A percentile compares a stretch with the other conserved stretches of the same genome.
Evolutionary conservation across 257 asterid species (phyloP).

Genomic region (Solanum raphanifolium): DNA sequence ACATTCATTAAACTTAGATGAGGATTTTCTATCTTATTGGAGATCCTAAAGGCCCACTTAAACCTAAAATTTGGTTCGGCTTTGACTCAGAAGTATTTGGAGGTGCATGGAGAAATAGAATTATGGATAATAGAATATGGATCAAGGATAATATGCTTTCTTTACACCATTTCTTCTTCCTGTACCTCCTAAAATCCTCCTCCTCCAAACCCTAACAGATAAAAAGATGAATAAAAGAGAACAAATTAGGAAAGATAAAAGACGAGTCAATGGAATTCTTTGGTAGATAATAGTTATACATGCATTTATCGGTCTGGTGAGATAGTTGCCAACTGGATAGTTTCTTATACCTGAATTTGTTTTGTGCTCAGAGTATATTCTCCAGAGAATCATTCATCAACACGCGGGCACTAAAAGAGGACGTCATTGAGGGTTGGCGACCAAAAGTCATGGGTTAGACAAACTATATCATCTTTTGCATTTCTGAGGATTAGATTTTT

Average conservation of each 20-base stretch:
- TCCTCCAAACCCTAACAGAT: not conserved
- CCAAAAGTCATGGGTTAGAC: slow-evolving; percentile 61
- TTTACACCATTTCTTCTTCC: too few relatives aligned
- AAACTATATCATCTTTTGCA: not conserved
- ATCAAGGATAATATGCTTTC: not conserved
- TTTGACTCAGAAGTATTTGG: not conserved
- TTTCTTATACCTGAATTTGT: slow-evolving; percentile 1
- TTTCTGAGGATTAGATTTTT: not conserved
- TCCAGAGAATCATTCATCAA: slow-evolving; percentile 68
- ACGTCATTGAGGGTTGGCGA: slow-evolving; percentile 90
- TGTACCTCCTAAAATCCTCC: not conserved
- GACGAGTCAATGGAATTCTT: not conserved
- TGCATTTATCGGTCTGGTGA: not conserved
- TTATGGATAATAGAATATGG: not conserved
- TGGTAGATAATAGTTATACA: not conserved
- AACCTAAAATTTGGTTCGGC: not conserved
- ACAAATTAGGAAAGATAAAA: not conserved
- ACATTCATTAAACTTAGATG: not conserved
- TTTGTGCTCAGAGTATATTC: slow-evolving; percentile 49
- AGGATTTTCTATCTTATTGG: not conserved
- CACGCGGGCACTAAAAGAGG: slow-evolving; percentile 55
- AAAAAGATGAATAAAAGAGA: not conserved
- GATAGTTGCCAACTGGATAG: not conserved
- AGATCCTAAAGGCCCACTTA: not conserved
- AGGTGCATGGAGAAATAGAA: not conserved